These are phyloP conservation scores for Tilletiaria anomala DNA, from an alignment of 1,284 basidiomycete species.

Conservation along the genomic window DNA sequence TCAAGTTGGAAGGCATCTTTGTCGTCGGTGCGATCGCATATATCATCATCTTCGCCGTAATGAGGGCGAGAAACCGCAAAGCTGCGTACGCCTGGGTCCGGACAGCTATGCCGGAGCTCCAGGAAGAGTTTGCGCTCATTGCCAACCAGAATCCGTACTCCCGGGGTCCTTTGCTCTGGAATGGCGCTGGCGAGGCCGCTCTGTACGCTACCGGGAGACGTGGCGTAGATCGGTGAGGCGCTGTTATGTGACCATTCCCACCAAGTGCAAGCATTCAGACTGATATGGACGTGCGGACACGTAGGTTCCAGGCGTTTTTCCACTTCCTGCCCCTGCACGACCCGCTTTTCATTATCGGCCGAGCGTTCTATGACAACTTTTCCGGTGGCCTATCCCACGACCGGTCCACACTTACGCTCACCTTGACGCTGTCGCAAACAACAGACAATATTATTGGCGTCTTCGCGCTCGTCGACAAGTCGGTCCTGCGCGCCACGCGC, in stretches of 20 bases:
- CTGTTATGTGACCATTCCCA: neutral
- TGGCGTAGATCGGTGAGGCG: constrained; percentile 14
- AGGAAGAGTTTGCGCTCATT: constrained; percentile 8
- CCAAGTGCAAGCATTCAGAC: neutral
- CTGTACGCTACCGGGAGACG: constrained; percentile 34
- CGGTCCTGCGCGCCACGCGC: constrained; percentile 16
- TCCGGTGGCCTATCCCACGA: too few species aligned
- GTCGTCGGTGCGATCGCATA: constrained; percentile 16
- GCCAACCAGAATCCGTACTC: neutral
- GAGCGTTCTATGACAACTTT: too few species aligned
- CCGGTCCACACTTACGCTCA: constrained; percentile 27
- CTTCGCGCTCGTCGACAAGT: constrained; percentile 34
- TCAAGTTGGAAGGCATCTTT: constrained; percentile 17
- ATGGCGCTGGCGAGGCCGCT: constrained; percentile 26
- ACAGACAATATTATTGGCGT: constrained; percentile 20
- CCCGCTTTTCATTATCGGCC: constrained; percentile 9
- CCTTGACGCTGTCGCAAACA: constrained; percentile 11
- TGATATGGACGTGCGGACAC: neutral
- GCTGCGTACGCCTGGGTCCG: constrained; percentile 13
- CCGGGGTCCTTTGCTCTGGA: constrained; percentile 20
- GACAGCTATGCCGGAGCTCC: constrained; percentile 12
- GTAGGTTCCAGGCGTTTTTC: constrained; percentile 20
- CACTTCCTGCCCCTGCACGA: constrained; percentile 26
- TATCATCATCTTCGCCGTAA: constrained; percentile 18
- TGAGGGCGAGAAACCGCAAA: constrained; percentile 16